Conservation (phyloP, 768 basidiomycete genomes). For the Boletus reticulatus region DNA sequence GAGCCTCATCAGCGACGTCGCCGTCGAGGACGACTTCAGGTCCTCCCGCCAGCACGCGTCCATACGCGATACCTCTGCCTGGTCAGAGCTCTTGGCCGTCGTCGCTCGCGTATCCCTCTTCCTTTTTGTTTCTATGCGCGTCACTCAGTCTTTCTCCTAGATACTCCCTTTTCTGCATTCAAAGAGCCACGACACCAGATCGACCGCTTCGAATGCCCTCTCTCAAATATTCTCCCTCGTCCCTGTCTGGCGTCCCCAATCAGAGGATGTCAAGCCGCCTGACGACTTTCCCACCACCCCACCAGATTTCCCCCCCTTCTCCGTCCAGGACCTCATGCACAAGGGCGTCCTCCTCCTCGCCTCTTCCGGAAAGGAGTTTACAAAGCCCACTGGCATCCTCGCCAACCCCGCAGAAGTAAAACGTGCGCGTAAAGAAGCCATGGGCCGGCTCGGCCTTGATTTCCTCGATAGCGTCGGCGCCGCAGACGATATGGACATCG, state of each 20-base stretch:
- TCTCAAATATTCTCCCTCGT: conserved; percentile 84
- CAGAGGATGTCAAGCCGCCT: conserved; percentile 23
- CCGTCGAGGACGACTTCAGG: conserved; percentile 78
- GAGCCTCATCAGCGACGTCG: conserved; percentile 78
- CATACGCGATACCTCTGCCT: conserved; percentile 68
- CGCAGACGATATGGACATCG: conserved; percentile 80
- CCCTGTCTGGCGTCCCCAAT: conserved; percentile 65
- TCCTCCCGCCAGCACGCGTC: conserved; percentile 53
- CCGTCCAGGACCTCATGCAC: conserved; percentile 72
- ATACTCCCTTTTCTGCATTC: conserved; percentile 90
- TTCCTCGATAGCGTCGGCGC: conserved; percentile 73
- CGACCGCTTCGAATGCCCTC: conserved; percentile 84
- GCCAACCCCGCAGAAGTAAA: conserved; percentile 78
- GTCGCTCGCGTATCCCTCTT: conserved; percentile 68
- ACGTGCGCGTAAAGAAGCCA: conserved; percentile 84
- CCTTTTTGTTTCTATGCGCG: background rate
- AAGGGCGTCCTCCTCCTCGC: conserved; percentile 79
- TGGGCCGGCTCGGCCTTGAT: conserved; percentile 83
- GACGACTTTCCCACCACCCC: conserved; percentile 29
- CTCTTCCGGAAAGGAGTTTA: conserved; percentile 92
- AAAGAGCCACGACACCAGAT: conserved; percentile 88
- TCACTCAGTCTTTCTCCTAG: conserved; percentile 37
- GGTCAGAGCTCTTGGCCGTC: conserved; percentile 89
- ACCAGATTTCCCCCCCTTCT: conserved; percentile 72
- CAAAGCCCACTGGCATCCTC: conserved; percentile 68